Conservation (phyloP, 768 basidiomycete genomes). For the Suillus fuscotomentosus region DNA sequence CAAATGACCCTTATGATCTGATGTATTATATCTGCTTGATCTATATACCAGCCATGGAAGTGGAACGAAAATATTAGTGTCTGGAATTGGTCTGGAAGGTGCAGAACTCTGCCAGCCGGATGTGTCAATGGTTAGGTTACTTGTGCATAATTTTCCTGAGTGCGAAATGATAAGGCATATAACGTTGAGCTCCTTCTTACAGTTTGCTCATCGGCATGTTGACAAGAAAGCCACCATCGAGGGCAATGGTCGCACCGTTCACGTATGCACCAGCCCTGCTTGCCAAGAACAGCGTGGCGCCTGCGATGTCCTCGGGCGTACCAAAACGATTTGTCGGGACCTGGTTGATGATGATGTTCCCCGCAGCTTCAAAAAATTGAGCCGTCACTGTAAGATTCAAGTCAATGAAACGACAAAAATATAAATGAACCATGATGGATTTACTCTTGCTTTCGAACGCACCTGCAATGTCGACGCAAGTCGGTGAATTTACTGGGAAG, state of each 20-base stretch:
- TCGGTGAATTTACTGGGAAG: background rate
- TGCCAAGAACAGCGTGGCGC: slow-evolving; percentile 59
- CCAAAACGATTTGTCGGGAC: slow-evolving; percentile 58
- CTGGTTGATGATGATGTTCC: slow-evolving; percentile 40
- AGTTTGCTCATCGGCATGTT: slow-evolving; percentile 35
- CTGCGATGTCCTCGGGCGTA: slow-evolving; percentile 62
- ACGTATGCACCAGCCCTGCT: slow-evolving; percentile 61
- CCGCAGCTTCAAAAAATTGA: slow-evolving; percentile 44
- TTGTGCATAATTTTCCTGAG: background rate
- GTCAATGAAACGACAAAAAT: slow-evolving; percentile 2
- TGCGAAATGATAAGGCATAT: background rate
- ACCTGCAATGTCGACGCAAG: slow-evolving; percentile 17
- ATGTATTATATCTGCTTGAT: slow-evolving; percentile 8
- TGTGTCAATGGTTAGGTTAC: background rate
- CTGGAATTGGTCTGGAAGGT: background rate
- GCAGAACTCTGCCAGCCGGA: background rate
- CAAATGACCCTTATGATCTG: background rate
- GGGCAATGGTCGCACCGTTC: slow-evolving; percentile 59
- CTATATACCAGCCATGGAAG: background rate
- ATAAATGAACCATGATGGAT: slow-evolving; percentile 5
- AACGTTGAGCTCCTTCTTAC: slow-evolving; percentile 11
- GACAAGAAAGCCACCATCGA: slow-evolving; percentile 61
- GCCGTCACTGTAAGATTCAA: slow-evolving; percentile 46
- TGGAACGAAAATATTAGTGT: slow-evolving; percentile 1
- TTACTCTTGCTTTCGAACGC: slow-evolving; percentile 44